A percentile compares a stretch with the other conserved stretches of the same genome.
Conservation (phyloP, 176 grass and related monocot genomes). For the Pontederia crassipes region DNA sequence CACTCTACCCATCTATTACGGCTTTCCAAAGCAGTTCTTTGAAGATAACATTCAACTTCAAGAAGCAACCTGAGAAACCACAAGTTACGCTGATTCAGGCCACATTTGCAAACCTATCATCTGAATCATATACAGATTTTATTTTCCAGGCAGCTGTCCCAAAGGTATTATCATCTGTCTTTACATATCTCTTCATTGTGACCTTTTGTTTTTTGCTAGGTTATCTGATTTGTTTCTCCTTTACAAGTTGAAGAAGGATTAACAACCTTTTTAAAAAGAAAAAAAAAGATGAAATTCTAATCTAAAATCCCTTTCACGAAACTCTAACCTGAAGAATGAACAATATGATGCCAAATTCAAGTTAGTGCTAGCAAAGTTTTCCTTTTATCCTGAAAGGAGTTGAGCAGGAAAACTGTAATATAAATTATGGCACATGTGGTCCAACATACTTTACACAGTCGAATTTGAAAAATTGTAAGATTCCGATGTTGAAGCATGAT, state of each 20-base stretch:
- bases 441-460: too few species aligned
- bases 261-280: background rate
- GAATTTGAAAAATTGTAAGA: too few species aligned
- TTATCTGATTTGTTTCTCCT: background rate
- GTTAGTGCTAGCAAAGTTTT: too few species aligned
- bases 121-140: conserved; percentile 58
- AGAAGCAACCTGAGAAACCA: conserved; percentile 59
- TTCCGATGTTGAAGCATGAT: too few species aligned
- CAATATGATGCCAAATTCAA: too few species aligned
- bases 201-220: background rate
- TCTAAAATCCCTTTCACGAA: background rate
- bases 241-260: background rate
- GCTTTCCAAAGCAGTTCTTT: conserved; percentile 83
- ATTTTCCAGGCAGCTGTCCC: conserved; percentile 97
- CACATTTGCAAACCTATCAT: conserved; percentile 78
- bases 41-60: conserved; percentile 77
- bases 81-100: conserved; percentile 58
- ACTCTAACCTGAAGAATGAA: background rate
- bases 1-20: conserved; percentile 44
- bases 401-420: too few species aligned
- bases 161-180: conserved; percentile 36
- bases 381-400: too few species aligned
- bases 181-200: background rate
- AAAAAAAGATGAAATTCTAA: too few species aligned
- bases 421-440: too few species aligned